Conservation (phyloP, 495 filamentous ascomycete species). For the Aspergillus bertholletiae region DNA sequence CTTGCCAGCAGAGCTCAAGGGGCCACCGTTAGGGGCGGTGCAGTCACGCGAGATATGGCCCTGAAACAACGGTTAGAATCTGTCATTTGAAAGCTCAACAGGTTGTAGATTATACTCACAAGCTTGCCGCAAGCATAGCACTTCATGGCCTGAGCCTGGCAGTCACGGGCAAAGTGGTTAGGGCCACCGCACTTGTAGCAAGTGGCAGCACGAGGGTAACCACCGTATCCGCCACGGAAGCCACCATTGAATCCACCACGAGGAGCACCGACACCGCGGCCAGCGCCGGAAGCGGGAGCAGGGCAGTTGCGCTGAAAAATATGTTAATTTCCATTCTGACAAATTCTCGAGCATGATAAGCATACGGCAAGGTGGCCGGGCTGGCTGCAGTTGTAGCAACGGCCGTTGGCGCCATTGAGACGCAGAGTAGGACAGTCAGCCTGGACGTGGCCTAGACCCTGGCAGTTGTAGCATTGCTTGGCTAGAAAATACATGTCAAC, state of each 20-base stretch:
- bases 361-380: slow-evolving; percentile 82
- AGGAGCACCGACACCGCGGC: slow-evolving; percentile 60
- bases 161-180: slow-evolving; percentile 98
- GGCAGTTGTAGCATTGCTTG: slow-evolving; percentile 99
- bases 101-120: slow-evolving; percentile 25
- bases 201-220: slow-evolving; percentile 74
- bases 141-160: slow-evolving; percentile 99
- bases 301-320: slow-evolving; percentile 73
- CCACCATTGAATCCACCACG: slow-evolving; percentile 68
- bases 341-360: slow-evolving; percentile 1
- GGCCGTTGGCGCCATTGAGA: slow-evolving; percentile 78
- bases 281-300: slow-evolving; percentile 55
- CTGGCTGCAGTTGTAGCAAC: slow-evolving; percentile 95
- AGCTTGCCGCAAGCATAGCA: slow-evolving; percentile 99
- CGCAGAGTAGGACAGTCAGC: slow-evolving; percentile 98
- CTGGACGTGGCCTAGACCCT: slow-evolving; percentile 96
- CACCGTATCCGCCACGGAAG: slow-evolving; percentile 68
- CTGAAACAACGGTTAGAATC: slow-evolving; percentile 20
- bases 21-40: slow-evolving; percentile 94
- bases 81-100: neutral
- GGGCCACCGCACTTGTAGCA: slow-evolving; percentile 99
- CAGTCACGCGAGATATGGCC: slow-evolving; percentile 98
- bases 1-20: slow-evolving; percentile 92
- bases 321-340: neutral
- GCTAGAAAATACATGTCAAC: slow-evolving; percentile 44